phyloP scores from a whole-genome alignment of 495 filamentous ascomycete genomes.

The Chaetomidium leptoderma region DNA sequence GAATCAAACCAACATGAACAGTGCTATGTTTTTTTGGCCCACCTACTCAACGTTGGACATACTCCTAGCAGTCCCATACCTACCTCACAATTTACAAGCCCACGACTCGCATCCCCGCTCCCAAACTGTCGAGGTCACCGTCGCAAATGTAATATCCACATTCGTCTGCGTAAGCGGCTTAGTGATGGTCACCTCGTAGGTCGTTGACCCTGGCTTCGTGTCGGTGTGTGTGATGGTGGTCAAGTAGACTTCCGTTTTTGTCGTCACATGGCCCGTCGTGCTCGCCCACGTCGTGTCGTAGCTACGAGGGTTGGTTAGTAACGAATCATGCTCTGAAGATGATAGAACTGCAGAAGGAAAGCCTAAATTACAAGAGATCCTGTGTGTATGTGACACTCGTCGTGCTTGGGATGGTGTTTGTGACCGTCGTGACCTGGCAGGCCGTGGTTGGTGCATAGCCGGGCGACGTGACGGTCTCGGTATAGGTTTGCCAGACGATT shows the following conservation, averaged over 20 bases:
- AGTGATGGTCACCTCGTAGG: not conserved
- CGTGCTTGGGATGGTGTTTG: constrained; percentile 1
- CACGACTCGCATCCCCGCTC: constrained; percentile 1
- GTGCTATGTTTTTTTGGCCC: no score
- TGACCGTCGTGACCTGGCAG: constrained; percentile 2
- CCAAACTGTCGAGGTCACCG: not conserved
- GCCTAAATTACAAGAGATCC: not conserved
- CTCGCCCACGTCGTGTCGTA: constrained; percentile 1
- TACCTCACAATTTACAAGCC: not conserved
- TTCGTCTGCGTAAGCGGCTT: not conserved
- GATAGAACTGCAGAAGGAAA: not conserved
- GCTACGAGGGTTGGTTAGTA: not conserved
- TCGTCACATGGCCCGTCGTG: not conserved
- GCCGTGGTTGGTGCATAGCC: not conserved
- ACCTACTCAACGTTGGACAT: no score
- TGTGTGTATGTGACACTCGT: not conserved
- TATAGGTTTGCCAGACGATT: not conserved
- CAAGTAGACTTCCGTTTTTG: not conserved
- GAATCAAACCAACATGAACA: no score
- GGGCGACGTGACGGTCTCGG: constrained; percentile 3
- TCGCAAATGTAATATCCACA: not conserved
- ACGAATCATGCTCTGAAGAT: not conserved
- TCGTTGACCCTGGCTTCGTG: not conserved
- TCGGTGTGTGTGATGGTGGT: not conserved
- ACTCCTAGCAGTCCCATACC: no score